Percentiles rank a stretch among this genome's conserved stretches.
These are phyloP conservation scores for Xylaria nigripes DNA, from an alignment of 495 filamentous ascomycete genomes.

Conservation along the genomic window DNA sequence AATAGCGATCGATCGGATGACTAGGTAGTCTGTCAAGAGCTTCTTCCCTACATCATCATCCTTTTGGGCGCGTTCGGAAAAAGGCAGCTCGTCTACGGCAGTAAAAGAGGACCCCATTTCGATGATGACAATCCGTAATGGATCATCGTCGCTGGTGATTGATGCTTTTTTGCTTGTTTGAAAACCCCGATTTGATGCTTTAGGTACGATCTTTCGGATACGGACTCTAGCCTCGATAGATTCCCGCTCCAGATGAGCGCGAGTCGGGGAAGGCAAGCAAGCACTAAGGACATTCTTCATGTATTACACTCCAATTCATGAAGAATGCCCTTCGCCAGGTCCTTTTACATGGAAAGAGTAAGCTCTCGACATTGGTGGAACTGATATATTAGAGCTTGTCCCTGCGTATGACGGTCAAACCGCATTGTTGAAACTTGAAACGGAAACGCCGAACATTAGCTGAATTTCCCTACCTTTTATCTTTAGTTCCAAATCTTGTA, in stretches of 20 bases:
- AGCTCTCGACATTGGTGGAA: neutral
- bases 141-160: neutral
- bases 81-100: neutral
- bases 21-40: too few relatives aligned
- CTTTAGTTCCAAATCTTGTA: too few relatives aligned
- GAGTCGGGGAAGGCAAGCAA: neutral
- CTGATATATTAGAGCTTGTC: neutral
- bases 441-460: too few relatives aligned
- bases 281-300: too few relatives aligned
- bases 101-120: neutral
- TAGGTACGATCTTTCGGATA: neutral
- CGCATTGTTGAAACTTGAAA: too few relatives aligned
- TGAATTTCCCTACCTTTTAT: too few relatives aligned
- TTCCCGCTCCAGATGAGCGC: neutral
- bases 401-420: too few relatives aligned
- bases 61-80: neutral
- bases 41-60: neutral
- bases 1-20: too few relatives aligned
- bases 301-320: too few relatives aligned
- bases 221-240: neutral
- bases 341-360: conserved; percentile 4
- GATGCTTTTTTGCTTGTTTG: neutral
- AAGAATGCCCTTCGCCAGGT: neutral
- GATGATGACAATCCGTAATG: conserved; percentile 2
- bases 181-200: neutral